Conservation (phyloP, 2,329 filamentous ascomycete species). For the Fusarium goolgardi region DNA sequence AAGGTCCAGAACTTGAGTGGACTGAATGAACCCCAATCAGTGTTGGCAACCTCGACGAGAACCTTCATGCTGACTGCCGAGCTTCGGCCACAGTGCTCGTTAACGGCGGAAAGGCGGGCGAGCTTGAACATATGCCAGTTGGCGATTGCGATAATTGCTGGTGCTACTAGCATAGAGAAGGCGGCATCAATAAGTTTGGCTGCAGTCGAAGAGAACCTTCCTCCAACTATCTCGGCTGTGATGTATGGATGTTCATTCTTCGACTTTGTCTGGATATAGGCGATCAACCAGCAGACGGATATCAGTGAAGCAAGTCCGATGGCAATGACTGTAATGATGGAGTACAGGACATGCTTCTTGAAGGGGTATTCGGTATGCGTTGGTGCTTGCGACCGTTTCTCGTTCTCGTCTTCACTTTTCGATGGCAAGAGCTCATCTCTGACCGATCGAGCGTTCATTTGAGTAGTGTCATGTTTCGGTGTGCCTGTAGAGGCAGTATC, state of each 20-base stretch:
- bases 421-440: not conserved
- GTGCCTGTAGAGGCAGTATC: not conserved
- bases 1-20: constrained; percentile 32
- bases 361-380: not conserved
- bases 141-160: constrained; percentile 12
- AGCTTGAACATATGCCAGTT: constrained; percentile 39
- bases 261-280: constrained; percentile 7
- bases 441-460: not conserved
- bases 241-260: constrained; percentile 10
- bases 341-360: constrained; percentile 29
- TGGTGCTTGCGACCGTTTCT: not conserved
- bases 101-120: constrained; percentile 28
- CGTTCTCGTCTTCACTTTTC: not conserved
- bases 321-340: constrained; percentile 7
- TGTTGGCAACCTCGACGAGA: constrained; percentile 28
- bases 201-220: constrained; percentile 13
- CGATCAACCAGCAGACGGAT: constrained; percentile 15
- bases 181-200: constrained; percentile 35
- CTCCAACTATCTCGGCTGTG: constrained; percentile 16
- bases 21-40: constrained; percentile 33
- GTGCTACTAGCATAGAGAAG: constrained; percentile 32
- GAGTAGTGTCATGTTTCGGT: not conserved
- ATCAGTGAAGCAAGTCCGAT: constrained; percentile 1
- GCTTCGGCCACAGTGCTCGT: constrained; percentile 24
- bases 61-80: constrained; percentile 31